Evolutionary conservation across 371 early-diverging fungal genomes (phyloP).

Genomic region (Umbelopsis sp.): DNA sequence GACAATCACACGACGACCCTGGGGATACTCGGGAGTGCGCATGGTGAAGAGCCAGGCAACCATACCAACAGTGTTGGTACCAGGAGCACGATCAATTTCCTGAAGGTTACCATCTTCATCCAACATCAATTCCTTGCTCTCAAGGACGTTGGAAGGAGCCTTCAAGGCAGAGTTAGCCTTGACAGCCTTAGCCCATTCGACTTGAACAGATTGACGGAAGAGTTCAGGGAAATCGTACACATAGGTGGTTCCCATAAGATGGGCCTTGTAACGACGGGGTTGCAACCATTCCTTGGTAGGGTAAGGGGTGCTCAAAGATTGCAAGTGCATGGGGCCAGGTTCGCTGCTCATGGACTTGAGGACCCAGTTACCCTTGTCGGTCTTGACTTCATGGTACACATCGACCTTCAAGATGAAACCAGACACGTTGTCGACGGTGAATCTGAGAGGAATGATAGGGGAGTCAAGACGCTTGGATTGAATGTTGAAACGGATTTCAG

Average conservation of each 20-base stretch:
- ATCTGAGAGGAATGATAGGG: constrained; percentile 85
- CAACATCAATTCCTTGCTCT: constrained; percentile 86
- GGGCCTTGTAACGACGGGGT: constrained; percentile 97
- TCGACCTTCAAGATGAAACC: constrained; percentile 92
- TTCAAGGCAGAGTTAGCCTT: constrained; percentile 57
- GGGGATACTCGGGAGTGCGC: constrained; percentile 94
- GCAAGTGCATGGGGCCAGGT: constrained; percentile 85
- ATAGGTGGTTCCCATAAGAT: constrained; percentile 97
- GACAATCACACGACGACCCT: constrained; percentile 87
- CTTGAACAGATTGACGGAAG: constrained; percentile 84
- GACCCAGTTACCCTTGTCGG: constrained; percentile 71
- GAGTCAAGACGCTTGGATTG: constrained; percentile 68
- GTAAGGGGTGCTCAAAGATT: constrained; percentile 84
- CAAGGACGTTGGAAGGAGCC: constrained; percentile 73
- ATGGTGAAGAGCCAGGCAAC: constrained; percentile 92
- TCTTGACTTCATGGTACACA: constrained; percentile 87
- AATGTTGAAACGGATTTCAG: constrained; percentile 93
- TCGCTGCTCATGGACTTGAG: constrained; percentile 74
- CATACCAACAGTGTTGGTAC: constrained; percentile 95
- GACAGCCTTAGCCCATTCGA: constrained; percentile 74
- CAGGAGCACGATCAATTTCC: constrained; percentile 83
- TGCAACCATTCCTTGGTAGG: constrained; percentile 95
- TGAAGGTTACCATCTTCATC: constrained; percentile 81
- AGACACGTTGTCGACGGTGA: constrained; percentile 88
- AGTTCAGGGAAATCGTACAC: constrained; percentile 98